Base-by-base conservation (phyloP, 2,329 filamentous ascomycete species). In the Microcera coccophila region DNA sequence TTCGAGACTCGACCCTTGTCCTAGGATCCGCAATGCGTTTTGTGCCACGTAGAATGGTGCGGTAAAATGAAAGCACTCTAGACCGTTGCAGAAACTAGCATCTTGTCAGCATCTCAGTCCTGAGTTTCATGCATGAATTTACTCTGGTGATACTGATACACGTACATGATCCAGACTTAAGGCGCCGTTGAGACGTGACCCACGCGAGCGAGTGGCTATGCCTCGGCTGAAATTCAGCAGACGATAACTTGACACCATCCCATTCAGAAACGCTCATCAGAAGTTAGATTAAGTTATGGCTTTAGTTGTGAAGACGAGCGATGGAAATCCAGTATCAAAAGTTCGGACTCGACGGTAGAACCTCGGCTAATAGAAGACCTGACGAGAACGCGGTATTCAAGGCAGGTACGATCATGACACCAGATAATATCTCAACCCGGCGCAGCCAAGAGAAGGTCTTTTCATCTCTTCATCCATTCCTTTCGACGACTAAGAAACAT, bases 121-220 rank as follows among this genome's bases (percentile, higher is more conserved):
- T n/a, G 15, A 32, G n/a, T 32, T 8, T 32, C 29, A 32, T 32
- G 29, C 11, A 8, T 32, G 7, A 10, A 10, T 32, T 17, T 7
- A 26, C 7, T 7, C 22, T 7, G 21, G 34, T 19, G 21, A 41
- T 5, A 33, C 5, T 17, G 20, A 36, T 26, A 15, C 20, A 46
- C 44, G 21, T 70, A 82, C 79, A 59, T 82, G 78, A 47, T 82
- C 79, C 26, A 84, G 66, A 53, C 74, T 79, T 52, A 82, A 57
- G 3, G 73, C 59, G 31, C 52, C 49, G 64, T 52, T 64, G 58
- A 61, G 55, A 26, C 57, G 59, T 48, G 62, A 58, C 36, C 54
- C 36, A 24, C 49, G 41, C 20, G 57, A 46, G 41, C 55, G 56
- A 26, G 62, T 62, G 60, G 62, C 64, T 57, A 63, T 63, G 59